Conservation (phyloP, 129 eudicot genomes). For the Artemisia annua region DNA sequence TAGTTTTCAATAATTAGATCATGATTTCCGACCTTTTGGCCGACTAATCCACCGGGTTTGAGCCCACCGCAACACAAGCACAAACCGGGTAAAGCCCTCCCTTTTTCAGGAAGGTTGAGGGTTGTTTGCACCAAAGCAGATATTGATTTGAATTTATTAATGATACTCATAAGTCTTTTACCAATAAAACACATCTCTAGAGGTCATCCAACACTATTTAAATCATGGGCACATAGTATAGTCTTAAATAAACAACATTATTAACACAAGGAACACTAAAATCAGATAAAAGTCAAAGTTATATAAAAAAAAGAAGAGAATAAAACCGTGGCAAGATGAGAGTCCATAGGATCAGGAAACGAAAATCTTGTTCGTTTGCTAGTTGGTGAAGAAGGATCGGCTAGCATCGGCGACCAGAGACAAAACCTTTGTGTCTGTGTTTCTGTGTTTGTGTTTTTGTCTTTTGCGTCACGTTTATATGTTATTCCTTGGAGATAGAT, state of each 20-base stretch:
- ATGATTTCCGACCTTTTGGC: not conserved
- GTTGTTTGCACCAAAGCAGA: too few relatives aligned
- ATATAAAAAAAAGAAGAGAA: not conserved
- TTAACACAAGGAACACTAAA: not conserved
- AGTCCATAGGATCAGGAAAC: conserved; percentile 55
- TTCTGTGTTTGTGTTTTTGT: conserved; percentile 2
- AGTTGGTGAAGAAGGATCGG: conserved; percentile 46
- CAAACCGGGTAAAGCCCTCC: too few relatives aligned
- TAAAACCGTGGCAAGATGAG: conserved; percentile 49
- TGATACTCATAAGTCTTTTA: too few relatives aligned
- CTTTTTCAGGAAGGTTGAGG: too few relatives aligned
- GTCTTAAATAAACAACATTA: not conserved
- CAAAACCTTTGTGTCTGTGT: not conserved
- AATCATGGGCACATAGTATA: not conserved
- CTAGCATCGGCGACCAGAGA: conserved; percentile 44
- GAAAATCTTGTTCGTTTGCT: conserved; percentile 54
- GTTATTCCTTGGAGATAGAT: not conserved
- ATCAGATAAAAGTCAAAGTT: not conserved
- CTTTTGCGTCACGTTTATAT: conserved; percentile 14
- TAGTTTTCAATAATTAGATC: too few relatives aligned
- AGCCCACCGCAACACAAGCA: too few relatives aligned
- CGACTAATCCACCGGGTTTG: conserved; percentile 3
- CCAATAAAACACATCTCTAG: too few relatives aligned
- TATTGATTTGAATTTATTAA: too few relatives aligned
- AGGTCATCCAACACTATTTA: not conserved